Percentiles rank a stretch among this genome's conserved stretches.
These are phyloP conservation scores for Mucor piriformis DNA, from an alignment of 371 early-diverging fungal species.

Conservation along the genomic window DNA sequence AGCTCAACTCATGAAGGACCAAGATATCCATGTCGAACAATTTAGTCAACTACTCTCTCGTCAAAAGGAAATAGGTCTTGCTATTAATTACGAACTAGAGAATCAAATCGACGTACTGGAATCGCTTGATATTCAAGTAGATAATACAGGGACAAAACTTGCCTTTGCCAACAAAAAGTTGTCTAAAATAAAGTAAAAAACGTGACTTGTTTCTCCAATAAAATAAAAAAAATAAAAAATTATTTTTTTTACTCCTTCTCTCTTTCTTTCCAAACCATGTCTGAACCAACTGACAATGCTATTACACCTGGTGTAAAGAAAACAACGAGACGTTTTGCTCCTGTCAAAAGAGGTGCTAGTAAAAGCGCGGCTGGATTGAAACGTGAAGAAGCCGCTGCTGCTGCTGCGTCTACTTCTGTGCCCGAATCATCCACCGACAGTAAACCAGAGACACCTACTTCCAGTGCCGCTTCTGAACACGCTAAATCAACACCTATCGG, in stretches of 20 bases:
- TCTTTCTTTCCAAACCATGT: conserved; percentile 7
- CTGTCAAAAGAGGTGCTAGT: conserved; percentile 26
- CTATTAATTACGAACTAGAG: conserved; percentile 87
- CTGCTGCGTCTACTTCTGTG: not conserved
- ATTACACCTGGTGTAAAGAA: conserved; percentile 39
- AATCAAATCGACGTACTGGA: conserved; percentile 81
- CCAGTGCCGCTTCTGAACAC: not conserved
- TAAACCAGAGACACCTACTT: not conserved
- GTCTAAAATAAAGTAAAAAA: conserved; percentile 13
- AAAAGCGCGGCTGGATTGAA: conserved; percentile 12
- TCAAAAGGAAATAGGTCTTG: conserved; percentile 82
- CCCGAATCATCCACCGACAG: not conserved
- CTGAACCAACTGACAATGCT: conserved; percentile 7
- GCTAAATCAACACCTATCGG: conserved; percentile 33
- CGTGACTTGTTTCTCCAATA: not conserved
- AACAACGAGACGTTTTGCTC: conserved; percentile 44
- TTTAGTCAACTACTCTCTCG: conserved; percentile 73
- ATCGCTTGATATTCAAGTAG: conserved; percentile 80
- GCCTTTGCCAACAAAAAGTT: conserved; percentile 74
- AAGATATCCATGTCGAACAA: conserved; percentile 77
- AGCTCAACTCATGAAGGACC: conserved; percentile 73
- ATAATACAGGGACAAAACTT: conserved; percentile 70
- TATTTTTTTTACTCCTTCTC: not conserved
- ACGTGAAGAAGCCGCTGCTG: conserved; percentile 15
- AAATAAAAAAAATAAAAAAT: not conserved